Evolutionary conservation across 441 rosid genomes (phyloP), one percentile per base, ranked within the genome.

Genomic region (Gossypium gossypioides): DNA sequence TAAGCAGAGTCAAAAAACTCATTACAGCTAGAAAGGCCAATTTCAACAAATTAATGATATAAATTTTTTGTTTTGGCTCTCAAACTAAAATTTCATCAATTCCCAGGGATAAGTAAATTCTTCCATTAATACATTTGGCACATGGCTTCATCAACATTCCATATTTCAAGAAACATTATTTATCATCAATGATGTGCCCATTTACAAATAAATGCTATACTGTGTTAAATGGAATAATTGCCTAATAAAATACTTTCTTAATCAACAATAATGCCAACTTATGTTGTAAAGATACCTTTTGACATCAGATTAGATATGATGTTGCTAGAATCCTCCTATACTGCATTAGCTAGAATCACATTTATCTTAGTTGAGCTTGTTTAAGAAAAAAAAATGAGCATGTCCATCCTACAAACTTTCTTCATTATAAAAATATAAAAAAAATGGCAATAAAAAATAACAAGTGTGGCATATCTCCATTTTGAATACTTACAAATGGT

Each of bases 51-150:
- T 5, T 51, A n/a, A n/a, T 51, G 21, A 51, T 15, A 16, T 15
- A 15, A 51, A 51, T 10, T 40, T 40, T 62, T 19, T 2, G 7
- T 42, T 13, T 21, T 21, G 68, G 29, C 12, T 6, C 52, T 6
- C 15, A 12, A 19, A 63, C 15, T 37, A 19, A 40, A 63, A 2
- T 63, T 63, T 9, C 16, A 40, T 40, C 15, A 40, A 40, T 63
- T 63, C 25, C 22, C 29, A 63, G 21, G 13, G 15, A 40, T 3
- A 29, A 27, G 67, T 34, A 61, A 61, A 37, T 62, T 34, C 50
- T 62, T 37, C 68, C 68, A 62, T 62, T 62, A 62, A 62, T 34
- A 40, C 16, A 19, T 40, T 19, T 63, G 52, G n/a, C 68, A 63
- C 51, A 19, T 63, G 42, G 15, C 12, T 34, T 37, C 50, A 37